Base-by-base conservation (phyloP, 2,329 filamentous ascomycete species). In the Ophiosphaerella narmari region DNA sequence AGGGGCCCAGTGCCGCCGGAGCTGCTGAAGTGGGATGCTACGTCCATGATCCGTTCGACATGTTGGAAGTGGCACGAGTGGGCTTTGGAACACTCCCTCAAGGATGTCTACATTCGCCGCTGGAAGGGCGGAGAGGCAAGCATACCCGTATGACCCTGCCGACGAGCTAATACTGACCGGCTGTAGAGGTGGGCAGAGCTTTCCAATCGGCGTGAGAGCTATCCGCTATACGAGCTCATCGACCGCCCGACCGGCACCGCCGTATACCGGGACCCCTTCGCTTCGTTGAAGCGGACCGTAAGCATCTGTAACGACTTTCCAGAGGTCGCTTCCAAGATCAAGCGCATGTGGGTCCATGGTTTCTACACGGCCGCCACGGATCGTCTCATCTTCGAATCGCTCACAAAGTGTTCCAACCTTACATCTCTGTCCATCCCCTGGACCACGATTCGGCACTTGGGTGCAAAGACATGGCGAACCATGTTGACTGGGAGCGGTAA, bases 341-440 rank as follows among this genome's bases (percentile, higher is more conserved):
- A 75, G 47, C 77, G 79, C 39, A 73, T 82, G 60, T 82, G 79
- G 78, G 81, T 82, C 65, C 77, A 82, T 49, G 80, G 80, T 42
- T 81, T 82, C 65, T 78, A 82, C 66, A 75, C 75, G 6, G 73
- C 76, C 39, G 75, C 81, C 55, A 81, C 79, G 4, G 78, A 80
- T 59, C 70, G 72, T 26, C 70, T 79, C 52, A 77, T 82, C 43
- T 78, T 81, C 50, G 70, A 75, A 13, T 75, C 78, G 39, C 69
- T 82, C 31, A 70, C 72, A 48, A 75, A 74, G 57, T 82, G 79
- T 66, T 66, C 62, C 34, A 76, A 77, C 50, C 68, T 82, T 13
- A 74, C 75, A 8, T 76, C 75, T 36, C 66, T 81, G 21, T 80
- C 77, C 26, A 69, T 82, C 13, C 80, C 80, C 6, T 83, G 80